These are phyloP conservation scores for Geranomyces michiganensis DNA, from an alignment of 192 early-diverging fungal species.

Conservation along the genomic window DNA sequence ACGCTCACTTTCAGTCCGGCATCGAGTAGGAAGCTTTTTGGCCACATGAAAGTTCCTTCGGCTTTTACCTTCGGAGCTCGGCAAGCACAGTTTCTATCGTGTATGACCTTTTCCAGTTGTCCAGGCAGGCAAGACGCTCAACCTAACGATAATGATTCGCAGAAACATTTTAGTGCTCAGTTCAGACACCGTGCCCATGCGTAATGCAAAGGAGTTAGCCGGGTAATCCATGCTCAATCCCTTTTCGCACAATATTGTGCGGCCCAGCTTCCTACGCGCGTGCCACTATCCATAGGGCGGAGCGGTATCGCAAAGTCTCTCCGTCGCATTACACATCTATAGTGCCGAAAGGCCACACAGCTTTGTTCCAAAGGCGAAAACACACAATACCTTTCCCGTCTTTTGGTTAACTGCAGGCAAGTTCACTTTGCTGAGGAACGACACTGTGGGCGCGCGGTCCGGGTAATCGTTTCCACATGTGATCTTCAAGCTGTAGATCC, in stretches of 20 bases:
- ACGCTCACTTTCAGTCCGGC: not conserved
- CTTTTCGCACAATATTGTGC: no score
- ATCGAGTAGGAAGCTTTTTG: not conserved
- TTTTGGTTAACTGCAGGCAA: constrained; percentile 82
- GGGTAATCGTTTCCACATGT: constrained; percentile 88
- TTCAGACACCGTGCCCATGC: no score
- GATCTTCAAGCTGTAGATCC: constrained; percentile 88
- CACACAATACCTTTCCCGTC: constrained; percentile 67
- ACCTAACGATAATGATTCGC: constrained; percentile 50
- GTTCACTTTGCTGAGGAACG: constrained; percentile 84
- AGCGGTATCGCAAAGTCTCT: no score
- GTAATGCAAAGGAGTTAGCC: no score
- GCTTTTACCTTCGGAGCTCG: constrained; percentile 75
- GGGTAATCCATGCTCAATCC: no score
- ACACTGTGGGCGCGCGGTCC: constrained; percentile 72
- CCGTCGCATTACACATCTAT: not conserved
- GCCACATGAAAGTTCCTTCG: not conserved
- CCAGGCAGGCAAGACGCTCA: constrained; percentile 75
- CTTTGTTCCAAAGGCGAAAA: not conserved
- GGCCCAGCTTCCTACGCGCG: no score
- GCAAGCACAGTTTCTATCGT: constrained; percentile 79
- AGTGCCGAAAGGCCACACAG: not conserved
- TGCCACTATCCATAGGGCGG: no score
- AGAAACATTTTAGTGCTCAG: no score
- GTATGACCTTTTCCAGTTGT: constrained; percentile 80